Evolutionary conservation across 139 green algal species (phyloP).

Genomic region (Closterium sp.): DNA sequence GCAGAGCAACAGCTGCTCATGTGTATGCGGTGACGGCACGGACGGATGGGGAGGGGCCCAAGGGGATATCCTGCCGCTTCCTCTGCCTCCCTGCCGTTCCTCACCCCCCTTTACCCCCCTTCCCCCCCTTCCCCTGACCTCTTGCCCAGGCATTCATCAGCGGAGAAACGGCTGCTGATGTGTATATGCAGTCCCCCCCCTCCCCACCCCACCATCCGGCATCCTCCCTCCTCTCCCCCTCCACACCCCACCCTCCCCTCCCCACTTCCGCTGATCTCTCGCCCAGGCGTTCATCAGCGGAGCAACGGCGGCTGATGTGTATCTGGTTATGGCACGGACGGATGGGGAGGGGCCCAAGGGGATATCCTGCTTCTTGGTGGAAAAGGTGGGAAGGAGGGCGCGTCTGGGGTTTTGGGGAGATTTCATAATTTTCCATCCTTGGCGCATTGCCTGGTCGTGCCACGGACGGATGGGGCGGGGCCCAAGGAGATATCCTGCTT

Average conservation of each 20-base stretch:
- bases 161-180: too few species aligned
- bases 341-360: constrained; percentile 61
- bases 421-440: background rate
- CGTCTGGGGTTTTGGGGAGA: background rate
- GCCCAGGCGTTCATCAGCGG: constrained; percentile 64
- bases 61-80: constrained; percentile 54
- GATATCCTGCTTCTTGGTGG: constrained; percentile 44
- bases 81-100: too few species aligned
- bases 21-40: constrained; percentile 71
- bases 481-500: constrained; percentile 65
- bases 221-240: too few species aligned
- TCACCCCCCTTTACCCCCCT: too few species aligned
- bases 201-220: too few species aligned
- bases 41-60: constrained; percentile 64
- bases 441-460: constrained; percentile 71
- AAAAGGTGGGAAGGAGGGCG: constrained; percentile 17
- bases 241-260: too few species aligned
- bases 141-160: constrained; percentile 57
- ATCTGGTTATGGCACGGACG: constrained; percentile 76
- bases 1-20: too few species aligned
- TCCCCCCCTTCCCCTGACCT: too few species aligned
- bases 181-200: too few species aligned
- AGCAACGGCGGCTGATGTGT: background rate
- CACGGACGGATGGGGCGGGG: constrained; percentile 60
- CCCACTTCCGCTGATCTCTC: too few species aligned